These are phyloP conservation scores for Blastobotrys chiropterorum DNA, from an alignment of 805 yeast genomes.

Conservation along the genomic window DNA sequence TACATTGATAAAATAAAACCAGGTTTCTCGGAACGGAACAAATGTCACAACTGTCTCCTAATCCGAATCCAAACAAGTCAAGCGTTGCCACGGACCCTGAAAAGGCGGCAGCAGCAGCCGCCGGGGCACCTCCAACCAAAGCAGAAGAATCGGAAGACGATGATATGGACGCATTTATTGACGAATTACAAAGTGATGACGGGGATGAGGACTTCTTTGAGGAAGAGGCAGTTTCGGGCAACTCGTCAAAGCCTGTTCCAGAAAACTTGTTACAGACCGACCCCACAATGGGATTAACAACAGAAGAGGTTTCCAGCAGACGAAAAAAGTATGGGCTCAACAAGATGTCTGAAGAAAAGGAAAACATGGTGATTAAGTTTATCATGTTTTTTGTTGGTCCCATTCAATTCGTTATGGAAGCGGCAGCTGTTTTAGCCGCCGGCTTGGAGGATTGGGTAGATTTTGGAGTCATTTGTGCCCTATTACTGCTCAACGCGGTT, in stretches of 20 bases:
- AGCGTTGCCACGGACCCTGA: not conserved
- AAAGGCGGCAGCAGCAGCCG: not conserved
- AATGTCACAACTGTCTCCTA: not conserved
- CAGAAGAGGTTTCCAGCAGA: slow-evolving; percentile 74
- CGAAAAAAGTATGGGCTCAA: slow-evolving; percentile 87
- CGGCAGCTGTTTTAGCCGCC: slow-evolving; percentile 91
- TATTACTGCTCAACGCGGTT: slow-evolving; percentile 76
- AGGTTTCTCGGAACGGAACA: too few relatives aligned
- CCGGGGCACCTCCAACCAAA: slow-evolving; percentile 31
- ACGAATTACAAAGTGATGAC: slow-evolving; percentile 65
- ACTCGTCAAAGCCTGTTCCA: slow-evolving; percentile 70
- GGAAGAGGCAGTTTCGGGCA: slow-evolving; percentile 40
- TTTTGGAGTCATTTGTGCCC: slow-evolving; percentile 93
- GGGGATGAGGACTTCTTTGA: slow-evolving; percentile 40
- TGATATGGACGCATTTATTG: slow-evolving; percentile 49
- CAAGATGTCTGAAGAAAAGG: slow-evolving; percentile 86
- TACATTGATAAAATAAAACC: not conserved
- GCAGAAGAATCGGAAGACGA: slow-evolving; percentile 59
- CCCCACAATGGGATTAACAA: slow-evolving; percentile 67
- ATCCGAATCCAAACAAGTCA: not conserved
- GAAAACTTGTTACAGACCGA: slow-evolving; percentile 81
- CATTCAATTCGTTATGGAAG: slow-evolving; percentile 94
- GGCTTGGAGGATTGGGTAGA: slow-evolving; percentile 98
- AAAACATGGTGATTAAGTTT: slow-evolving; percentile 73
- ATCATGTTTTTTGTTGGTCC: slow-evolving; percentile 89